These are phyloP conservation scores for Eimeria sp. DNA, from an alignment of 169 alveolate genomes.

Conservation along the genomic window DNA sequence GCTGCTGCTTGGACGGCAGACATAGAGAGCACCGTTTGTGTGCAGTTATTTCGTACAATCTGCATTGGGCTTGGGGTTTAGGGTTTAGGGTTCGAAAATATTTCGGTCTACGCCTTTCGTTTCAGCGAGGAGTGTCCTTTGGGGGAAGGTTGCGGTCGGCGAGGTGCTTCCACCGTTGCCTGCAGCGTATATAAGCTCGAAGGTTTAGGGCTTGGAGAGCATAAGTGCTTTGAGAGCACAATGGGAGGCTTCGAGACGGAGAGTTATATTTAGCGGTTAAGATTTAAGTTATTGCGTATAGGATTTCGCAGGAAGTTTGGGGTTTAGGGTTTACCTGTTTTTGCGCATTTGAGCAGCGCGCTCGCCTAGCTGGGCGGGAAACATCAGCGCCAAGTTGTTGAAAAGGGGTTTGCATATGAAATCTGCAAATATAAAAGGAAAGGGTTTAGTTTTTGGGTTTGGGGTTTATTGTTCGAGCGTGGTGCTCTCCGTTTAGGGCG, in stretches of 20 bases:
- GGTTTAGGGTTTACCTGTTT: not conserved
- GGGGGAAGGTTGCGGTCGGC: not conserved
- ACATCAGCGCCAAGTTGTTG: slow-evolving; percentile 5
- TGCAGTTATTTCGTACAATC: not conserved
- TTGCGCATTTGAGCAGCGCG: slow-evolving; percentile 93
- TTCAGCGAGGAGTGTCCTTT: not conserved
- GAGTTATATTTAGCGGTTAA: too few relatives aligned
- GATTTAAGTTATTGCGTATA: too few relatives aligned
- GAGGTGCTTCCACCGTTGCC: slow-evolving; percentile 13
- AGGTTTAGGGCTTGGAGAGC: too few relatives aligned
- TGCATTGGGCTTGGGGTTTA: not conserved
- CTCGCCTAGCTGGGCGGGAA: not conserved
- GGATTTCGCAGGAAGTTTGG: too few relatives aligned
- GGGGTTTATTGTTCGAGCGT: slow-evolving; percentile 13
- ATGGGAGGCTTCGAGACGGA: too few relatives aligned
- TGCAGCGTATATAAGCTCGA: not conserved
- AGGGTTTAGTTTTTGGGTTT: slow-evolving; percentile 17
- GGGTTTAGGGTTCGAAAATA: slow-evolving; percentile 1
- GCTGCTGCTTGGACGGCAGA: too few relatives aligned
- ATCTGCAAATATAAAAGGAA: slow-evolving; percentile 73
- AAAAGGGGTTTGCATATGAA: not conserved
- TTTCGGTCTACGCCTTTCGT: not conserved
- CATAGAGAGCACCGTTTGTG: not conserved
- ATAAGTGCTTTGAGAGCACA: too few relatives aligned
- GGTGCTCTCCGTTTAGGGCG: not conserved